phyloP scores from a whole-genome alignment of 169 alveolate genomes.

The Eimeria sp. region DNA sequence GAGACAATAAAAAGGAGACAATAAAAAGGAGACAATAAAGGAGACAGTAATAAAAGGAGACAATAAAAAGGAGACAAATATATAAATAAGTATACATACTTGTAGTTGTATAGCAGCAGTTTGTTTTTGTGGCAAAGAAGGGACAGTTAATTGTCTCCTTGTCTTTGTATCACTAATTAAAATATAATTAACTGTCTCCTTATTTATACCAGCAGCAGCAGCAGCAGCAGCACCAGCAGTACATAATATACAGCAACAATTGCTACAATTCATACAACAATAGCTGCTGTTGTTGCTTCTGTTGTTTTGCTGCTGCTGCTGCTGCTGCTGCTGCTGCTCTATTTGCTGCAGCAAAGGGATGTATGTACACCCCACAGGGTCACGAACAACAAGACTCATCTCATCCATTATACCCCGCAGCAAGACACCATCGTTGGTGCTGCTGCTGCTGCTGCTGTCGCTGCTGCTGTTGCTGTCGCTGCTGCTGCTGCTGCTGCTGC shows the following conservation, averaged over 20 bases:
- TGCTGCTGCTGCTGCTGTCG: background rate
- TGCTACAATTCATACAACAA: conserved; percentile 1
- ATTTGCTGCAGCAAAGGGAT: conserved; percentile 7
- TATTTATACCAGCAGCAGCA: background rate
- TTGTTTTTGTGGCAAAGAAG: conserved; percentile 16
- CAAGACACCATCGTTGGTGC: background rate
- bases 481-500: too few species aligned
- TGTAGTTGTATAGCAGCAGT: conserved; percentile 30
- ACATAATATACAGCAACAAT: conserved; percentile 16
- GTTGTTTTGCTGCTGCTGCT: conserved; percentile 20
- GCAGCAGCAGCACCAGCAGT: too few species aligned
- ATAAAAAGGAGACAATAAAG: too few species aligned
- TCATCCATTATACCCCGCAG: conserved; percentile 30
- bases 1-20: too few species aligned
- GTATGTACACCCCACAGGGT: conserved; percentile 48
- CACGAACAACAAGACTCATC: conserved; percentile 34
- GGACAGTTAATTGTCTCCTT: background rate
- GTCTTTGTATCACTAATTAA: conserved; percentile 25
- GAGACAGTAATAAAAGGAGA: conserved; percentile 8
- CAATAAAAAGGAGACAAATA: too few species aligned
- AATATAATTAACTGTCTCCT: background rate
- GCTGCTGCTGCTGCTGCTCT: conserved; percentile 9
- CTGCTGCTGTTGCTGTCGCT: too few species aligned
- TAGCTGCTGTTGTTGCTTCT: conserved; percentile 19
- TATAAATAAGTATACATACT: background rate